Base-by-base conservation (phyloP, 2,329 filamentous ascomycete genomes). In the Ophiostoma sp. region DNA sequence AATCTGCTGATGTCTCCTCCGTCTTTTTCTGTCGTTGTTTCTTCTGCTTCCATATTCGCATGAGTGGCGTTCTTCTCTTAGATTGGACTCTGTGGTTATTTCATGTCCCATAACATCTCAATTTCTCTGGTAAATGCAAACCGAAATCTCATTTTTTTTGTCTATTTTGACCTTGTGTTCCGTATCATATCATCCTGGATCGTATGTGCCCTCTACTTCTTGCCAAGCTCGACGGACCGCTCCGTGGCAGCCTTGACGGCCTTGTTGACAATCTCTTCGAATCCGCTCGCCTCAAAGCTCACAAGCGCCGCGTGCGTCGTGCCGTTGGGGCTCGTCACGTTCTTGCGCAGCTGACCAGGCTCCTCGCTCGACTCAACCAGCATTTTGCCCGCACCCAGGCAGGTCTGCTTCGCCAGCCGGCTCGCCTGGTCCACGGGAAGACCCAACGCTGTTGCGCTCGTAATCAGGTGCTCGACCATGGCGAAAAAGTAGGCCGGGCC, bases 401-500 rank as follows among this genome's bases (percentile, higher is more conserved):
- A 86, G 0, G 85, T 87, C 80, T 87, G 85, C 75, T 82, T 85
- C 11, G 85, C 85, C 22, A 87, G 79, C 0, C 84, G 82, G 12
- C 82, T 83, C n/a, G 85, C 85, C 78, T 87, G 85, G 72, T 86
- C 85, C 22, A 80, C 78, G 0, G 84, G 81, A 33, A 87, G 81
- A 1, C 85, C 85, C 1, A 86, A 79, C n/a, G 79, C 78, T 9
- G 80, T 81, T 15, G 82, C 85, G 74, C 82, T 83, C 70, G 83
- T 78, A 71, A 85, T 83, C 63, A 87, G 79, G 78, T 87, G 85
- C 77, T 87, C 85, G 7, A 87, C 85, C 79, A 87, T 82, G 76
- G 84, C 84, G 77, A 87, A 87, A 80, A 87, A 87, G 79, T 87
- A 87, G 0, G 85, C 85, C 0, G 85, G 85, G 1, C 85, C 85